A percentile compares a stretch with the other conserved stretches of the same genome.
Conservation (phyloP, 768 basidiomycete genomes). For the Amylocystis lapponica region DNA sequence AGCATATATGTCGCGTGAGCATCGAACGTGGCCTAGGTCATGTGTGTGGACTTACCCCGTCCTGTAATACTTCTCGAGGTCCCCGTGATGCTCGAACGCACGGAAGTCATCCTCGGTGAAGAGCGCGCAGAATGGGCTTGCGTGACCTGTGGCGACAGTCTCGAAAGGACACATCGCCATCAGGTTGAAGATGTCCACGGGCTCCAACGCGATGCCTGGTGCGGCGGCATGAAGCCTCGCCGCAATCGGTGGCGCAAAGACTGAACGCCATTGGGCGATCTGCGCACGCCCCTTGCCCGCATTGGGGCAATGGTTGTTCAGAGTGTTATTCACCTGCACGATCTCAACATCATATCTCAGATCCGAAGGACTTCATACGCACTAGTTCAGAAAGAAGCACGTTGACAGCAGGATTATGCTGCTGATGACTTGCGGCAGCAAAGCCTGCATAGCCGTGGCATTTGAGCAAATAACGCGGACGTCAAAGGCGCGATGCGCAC, state of each 20-base stretch:
- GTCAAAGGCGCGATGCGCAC: constrained; percentile 28
- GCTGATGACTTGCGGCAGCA: constrained; percentile 40
- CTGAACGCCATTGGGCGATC: constrained; percentile 46
- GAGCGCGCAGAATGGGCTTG: constrained; percentile 66
- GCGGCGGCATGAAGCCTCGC: constrained; percentile 54
- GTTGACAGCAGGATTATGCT: constrained; percentile 42
- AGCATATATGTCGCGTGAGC: too few species aligned
- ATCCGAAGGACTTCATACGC: too few species aligned
- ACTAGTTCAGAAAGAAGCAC: constrained; percentile 55
- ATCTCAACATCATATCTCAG: too few species aligned
- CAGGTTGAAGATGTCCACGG: constrained; percentile 50
- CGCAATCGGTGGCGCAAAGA: constrained; percentile 51
- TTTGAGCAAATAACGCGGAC: background rate
- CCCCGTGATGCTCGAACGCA: constrained; percentile 63
- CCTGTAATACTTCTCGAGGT: constrained; percentile 74
- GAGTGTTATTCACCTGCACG: constrained; percentile 48
- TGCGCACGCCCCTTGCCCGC: constrained; percentile 40
- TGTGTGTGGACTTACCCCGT: constrained; percentile 49
- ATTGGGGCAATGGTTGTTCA: constrained; percentile 60
- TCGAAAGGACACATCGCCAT: constrained; percentile 81
- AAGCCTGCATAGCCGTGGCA: constrained; percentile 43
- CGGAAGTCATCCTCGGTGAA: constrained; percentile 62
- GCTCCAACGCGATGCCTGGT: constrained; percentile 53
- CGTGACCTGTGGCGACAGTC: constrained; percentile 43
- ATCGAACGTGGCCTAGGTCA: background rate